phyloP scores from a whole-genome alignment of 164 flowering plant genomes.

The Stephania yunnanensis region DNA sequence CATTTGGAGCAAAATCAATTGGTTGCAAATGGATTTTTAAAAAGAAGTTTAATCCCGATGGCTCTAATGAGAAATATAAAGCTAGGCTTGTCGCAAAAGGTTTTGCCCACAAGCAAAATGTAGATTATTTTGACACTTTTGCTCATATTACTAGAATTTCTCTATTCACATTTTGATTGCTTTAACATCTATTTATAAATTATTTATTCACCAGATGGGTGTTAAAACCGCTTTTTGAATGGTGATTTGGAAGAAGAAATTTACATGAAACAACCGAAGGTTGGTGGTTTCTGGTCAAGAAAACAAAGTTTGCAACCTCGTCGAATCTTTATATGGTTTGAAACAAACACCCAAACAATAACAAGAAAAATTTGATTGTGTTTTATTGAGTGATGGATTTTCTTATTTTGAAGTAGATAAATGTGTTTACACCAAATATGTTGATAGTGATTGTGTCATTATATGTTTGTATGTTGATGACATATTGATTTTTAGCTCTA shows the following conservation, averaged over 20 bases:
- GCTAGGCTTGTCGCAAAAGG: not conserved
- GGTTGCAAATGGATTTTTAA: constrained; percentile 1
- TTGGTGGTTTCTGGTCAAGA: not conserved
- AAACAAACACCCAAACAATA: not conserved
- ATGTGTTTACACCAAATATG: no score
- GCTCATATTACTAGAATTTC: not conserved
- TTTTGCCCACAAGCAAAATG: not conserved
- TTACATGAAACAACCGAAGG: not conserved
- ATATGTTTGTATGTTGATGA: no score
- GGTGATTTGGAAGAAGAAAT: not conserved
- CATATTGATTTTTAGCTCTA: no score
- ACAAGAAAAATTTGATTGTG: not conserved
- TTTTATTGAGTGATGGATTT: not conserved
- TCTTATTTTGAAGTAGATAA: not conserved
- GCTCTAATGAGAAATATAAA: not conserved
- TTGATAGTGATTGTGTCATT: no score
- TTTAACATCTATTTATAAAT: not conserved
- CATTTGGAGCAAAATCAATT: not conserved
- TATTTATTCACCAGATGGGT: not conserved
- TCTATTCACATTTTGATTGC: not conserved
- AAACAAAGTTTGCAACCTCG: not conserved
- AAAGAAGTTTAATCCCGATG: not conserved
- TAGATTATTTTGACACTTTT: not conserved
- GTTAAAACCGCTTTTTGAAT: not conserved
- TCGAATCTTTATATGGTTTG: not conserved